Evolutionary conservation across 768 basidiomycete species (phyloP), one percentile per base, ranked within the genome.

Genomic region (Calocybe cyanea): DNA sequence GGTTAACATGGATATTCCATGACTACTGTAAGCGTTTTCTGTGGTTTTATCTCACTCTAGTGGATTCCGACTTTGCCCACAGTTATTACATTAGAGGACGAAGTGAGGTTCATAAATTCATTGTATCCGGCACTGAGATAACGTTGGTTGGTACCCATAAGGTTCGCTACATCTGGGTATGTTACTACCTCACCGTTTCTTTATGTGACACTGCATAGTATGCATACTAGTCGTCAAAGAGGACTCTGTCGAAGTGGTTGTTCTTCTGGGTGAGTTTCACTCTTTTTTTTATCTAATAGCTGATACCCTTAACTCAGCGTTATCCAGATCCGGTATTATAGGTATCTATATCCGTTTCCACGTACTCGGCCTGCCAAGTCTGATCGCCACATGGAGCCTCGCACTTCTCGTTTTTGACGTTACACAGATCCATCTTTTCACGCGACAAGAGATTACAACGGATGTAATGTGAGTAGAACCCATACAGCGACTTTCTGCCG

Each of bases 281-380:
- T 4, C 28, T 38, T 39, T 14, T 35, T 21, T 9, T 37, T 25
- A 18, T 28, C 11, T 5, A 28, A 28, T 11, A 28, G 11, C 25
- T 28, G 11, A 28, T 28, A 28, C 11, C 25, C 11, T 28, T n/a
- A n/a, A n/a, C n/a, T n/a, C n/a, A 11, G 5, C 25, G 25, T 15
- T 13, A 42, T 37, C 32, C 45, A 76, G 74, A 69, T 76, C 21
- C 65, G 73, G 35, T 76, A 76, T 49, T 76, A 73, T 31, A 52
- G 51, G 51, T 52, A 37, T 11, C 34, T 2, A 13, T 11, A 11
- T 35, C n/a, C n/a, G 13, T 39, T 33, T 4, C 6, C 14, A 15
- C 10, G 7, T 28, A 7, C 17, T 21, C 17, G 30, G 17, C 17
- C 19, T n/a, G n/a, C 20, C 19, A n/a, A n/a, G n/a, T n/a, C 11